phyloP scores from a whole-genome alignment of 2,329 filamentous ascomycete species.

The Fusarium longipes region DNA sequence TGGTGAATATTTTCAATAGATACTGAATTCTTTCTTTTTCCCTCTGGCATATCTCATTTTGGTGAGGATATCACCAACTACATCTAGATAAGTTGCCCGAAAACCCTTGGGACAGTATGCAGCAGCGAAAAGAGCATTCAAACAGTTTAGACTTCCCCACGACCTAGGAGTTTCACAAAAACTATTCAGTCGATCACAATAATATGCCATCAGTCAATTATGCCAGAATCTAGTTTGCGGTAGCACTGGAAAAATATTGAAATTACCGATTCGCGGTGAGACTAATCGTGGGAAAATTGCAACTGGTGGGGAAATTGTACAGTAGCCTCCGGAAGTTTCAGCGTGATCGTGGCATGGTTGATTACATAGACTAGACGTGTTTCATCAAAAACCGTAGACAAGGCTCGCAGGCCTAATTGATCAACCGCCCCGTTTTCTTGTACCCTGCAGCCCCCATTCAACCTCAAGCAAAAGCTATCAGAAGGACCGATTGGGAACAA shows the following conservation, averaged over 20 bases:
- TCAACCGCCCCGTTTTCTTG: too few relatives aligned
- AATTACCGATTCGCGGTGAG: not conserved
- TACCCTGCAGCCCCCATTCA: not conserved
- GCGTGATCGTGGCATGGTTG: not conserved
- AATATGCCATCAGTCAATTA: not conserved
- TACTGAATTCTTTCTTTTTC: too few relatives aligned
- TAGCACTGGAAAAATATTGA: not conserved
- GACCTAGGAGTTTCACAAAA: not conserved
- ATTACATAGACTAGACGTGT: not conserved
- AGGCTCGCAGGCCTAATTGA: not conserved
- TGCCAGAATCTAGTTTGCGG: not conserved
- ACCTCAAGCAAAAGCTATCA: not conserved
- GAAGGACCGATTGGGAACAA: conserved; percentile 8
- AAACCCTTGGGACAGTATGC: too few relatives aligned
- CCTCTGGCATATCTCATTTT: too few relatives aligned
- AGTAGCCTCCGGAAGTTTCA: conserved; percentile 1
- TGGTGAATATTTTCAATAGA: too few relatives aligned
- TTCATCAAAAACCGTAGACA: not conserved
- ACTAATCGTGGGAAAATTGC: not conserved
- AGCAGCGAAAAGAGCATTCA: too few relatives aligned
- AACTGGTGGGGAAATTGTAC: not conserved
- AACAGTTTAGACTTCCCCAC: too few relatives aligned
- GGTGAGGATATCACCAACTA: too few relatives aligned
- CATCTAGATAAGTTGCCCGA: too few relatives aligned
- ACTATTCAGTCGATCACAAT: not conserved